phyloP scores from a whole-genome alignment of 768 basidiomycete genomes.

The Cystofilobasidium ferigula region DNA sequence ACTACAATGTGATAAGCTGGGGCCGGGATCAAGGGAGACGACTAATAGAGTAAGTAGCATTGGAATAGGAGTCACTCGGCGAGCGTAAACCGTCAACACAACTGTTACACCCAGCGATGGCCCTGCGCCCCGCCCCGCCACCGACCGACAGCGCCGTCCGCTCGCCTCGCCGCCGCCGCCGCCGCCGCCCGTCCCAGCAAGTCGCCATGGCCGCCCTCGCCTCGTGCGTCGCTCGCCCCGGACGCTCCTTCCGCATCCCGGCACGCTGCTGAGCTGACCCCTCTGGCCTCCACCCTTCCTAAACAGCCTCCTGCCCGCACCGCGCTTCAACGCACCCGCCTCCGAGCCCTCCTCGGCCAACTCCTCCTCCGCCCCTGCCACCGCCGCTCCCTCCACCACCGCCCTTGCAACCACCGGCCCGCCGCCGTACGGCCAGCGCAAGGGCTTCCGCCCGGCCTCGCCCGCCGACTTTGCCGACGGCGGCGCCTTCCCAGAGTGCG shows the following conservation, averaged over 20 bases:
- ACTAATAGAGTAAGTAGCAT: too few species aligned
- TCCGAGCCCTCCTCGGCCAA: not conserved
- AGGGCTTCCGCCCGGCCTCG: constrained; percentile 72
- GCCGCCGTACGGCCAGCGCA: constrained; percentile 65
- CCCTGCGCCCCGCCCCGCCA: too few species aligned
- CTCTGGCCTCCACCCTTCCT: not conserved
- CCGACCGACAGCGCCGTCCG: too few species aligned
- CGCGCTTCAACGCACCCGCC: constrained; percentile 13
- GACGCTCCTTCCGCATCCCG: not conserved
- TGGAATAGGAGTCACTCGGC: too few species aligned
- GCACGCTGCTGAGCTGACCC: not conserved
- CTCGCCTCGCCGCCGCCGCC: too few species aligned
- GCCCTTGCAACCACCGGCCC: not conserved
- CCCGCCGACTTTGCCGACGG: constrained; percentile 76
- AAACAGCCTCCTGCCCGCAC: constrained; percentile 15
- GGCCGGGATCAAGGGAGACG: too few species aligned
- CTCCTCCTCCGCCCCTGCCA: not conserved
- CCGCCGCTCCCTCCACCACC: constrained; percentile 3
- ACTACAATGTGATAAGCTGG: too few species aligned
- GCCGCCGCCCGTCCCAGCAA: too few species aligned
- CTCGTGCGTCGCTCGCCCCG: not conserved
- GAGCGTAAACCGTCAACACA: too few species aligned
- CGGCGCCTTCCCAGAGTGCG: constrained; percentile 86
- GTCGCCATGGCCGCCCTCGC: constrained; percentile 19
- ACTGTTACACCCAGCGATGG: too few species aligned